Conservation (phyloP, 306 rosid species). For the Pterocarpus santalinus region DNA sequence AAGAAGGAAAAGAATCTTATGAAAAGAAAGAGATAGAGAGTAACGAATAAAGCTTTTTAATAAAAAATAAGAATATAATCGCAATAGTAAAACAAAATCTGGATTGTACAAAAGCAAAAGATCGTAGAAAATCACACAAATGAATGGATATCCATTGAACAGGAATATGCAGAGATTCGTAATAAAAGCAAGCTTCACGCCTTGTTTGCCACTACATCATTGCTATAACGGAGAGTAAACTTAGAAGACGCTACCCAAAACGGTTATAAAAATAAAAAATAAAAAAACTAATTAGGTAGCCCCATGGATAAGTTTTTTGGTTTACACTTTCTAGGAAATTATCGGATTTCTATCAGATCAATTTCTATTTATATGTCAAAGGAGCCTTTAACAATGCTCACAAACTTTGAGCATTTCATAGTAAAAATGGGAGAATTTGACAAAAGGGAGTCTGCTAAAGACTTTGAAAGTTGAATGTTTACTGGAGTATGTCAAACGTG, state of each 20-base stretch:
- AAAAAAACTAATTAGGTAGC: not conserved
- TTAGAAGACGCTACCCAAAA: not conserved
- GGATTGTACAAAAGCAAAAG: not conserved
- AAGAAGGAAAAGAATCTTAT: conserved; percentile 35
- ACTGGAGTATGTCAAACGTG: not conserved
- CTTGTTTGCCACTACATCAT: conserved; percentile 52
- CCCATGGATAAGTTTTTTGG: not conserved
- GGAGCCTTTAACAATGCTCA: not conserved
- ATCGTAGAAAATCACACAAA: not conserved
- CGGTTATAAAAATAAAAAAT: not conserved
- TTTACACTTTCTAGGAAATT: not conserved
- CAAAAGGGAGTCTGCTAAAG: not conserved
- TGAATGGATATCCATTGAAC: conserved; percentile 1
- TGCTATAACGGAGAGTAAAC: not conserved
- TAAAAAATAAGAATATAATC: not conserved
- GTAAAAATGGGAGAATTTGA: not conserved
- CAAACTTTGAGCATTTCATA: not conserved
- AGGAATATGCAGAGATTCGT: conserved; percentile 59
- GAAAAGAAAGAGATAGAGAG: not conserved
- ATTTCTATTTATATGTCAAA: not conserved
- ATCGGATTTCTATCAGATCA: not conserved
- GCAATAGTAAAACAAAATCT: not conserved
- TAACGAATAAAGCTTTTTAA: not conserved
- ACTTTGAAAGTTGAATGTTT: conserved; percentile 25
- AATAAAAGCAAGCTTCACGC: conserved; percentile 51